Base-by-base conservation (phyloP, 2,329 filamentous ascomycete genomes). In the Periconia macrospinosa region DNA sequence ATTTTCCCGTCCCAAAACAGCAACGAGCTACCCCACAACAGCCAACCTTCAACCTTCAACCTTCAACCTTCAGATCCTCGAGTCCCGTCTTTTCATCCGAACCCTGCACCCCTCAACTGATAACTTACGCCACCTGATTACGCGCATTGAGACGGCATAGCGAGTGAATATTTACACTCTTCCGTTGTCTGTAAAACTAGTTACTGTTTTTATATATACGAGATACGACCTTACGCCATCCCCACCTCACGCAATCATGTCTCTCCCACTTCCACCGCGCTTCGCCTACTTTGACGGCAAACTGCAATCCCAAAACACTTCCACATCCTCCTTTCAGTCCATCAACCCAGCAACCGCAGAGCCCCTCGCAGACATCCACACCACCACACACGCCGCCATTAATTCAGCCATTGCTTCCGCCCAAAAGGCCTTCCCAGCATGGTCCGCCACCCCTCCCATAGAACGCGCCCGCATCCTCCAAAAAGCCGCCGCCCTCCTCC, bases 261-360 rank as follows among this genome's bases (percentile, higher is more conserved):
- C 67, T 52, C 69, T 70, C 54, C 68, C 78, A 70, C 81, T 83
- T 62, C 65, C 80, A 45, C 70, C 78, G 42, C 82, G 85, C 59
- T 83, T 89, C 69, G 86, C 91, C 59, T 94, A 89, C 76, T 91
- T 91, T 78, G 83, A 86, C 60, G 91, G 91, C 72, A 81, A 83
- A 69, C 76, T 81, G 43, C 89, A 91, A 66, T 76, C 80, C 23
- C 82, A 85, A 46, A 80, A 78, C 37, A 37, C 33, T 37, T 83
- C 85, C 10, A 76, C 81, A 41, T 79, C 80, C 54, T 86, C 86
- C 45, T 93, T 94, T 76, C 78, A 86, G 58, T 85, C 88, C 30
- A 79, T 93, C 69, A 83, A 94, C 70, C 91, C 91, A 40, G 85
- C 90, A 47, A 92, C 85, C 41, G 85, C 81, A 53, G 78, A 83